Conservation (phyloP, 2,329 filamentous ascomycete species). For the Uncinocarpus reesii region DNA sequence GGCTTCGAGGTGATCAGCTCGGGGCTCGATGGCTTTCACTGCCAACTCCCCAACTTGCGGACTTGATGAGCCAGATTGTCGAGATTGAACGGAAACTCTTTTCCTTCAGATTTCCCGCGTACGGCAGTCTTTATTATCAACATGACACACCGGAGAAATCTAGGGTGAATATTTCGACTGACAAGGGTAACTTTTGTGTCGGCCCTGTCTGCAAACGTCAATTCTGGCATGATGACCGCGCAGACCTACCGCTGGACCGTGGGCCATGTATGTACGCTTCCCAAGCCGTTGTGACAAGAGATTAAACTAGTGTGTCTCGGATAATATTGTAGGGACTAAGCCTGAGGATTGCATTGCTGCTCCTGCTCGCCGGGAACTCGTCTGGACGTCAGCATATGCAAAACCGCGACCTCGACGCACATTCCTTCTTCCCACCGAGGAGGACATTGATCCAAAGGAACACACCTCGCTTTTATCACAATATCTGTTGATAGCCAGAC, state of each 20-base stretch:
- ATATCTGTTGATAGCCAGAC: conserved; percentile 1
- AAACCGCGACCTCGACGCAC: conserved; percentile 10
- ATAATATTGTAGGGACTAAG: conserved; percentile 10
- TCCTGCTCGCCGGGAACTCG: conserved; percentile 11
- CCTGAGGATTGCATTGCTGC: conserved; percentile 11
- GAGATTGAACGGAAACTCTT: conserved; percentile 17
- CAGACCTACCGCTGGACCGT: conserved; percentile 9
- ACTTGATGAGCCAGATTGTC: neutral
- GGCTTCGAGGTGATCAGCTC: conserved; percentile 26
- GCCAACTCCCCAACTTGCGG: conserved; percentile 18
- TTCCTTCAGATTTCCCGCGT: conserved; percentile 22
- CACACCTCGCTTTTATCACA: conserved; percentile 14
- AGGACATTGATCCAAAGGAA: conserved; percentile 12
- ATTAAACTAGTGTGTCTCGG: no score
- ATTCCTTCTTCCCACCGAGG: conserved; percentile 14
- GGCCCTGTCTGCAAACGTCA: conserved; percentile 23
- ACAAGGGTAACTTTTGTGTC: conserved; percentile 23
- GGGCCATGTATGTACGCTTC: neutral
- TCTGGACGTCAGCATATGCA: neutral
- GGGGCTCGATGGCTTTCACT: conserved; percentile 22
- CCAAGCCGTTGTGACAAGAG: no score
- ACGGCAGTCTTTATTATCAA: conserved; percentile 24
- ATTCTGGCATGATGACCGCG: conserved; percentile 25
- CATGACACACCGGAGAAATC: no score
- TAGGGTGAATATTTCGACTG: no score